phyloP scores from a whole-genome alignment of 768 basidiomycete species.

The Mycena indigotica region DNA sequence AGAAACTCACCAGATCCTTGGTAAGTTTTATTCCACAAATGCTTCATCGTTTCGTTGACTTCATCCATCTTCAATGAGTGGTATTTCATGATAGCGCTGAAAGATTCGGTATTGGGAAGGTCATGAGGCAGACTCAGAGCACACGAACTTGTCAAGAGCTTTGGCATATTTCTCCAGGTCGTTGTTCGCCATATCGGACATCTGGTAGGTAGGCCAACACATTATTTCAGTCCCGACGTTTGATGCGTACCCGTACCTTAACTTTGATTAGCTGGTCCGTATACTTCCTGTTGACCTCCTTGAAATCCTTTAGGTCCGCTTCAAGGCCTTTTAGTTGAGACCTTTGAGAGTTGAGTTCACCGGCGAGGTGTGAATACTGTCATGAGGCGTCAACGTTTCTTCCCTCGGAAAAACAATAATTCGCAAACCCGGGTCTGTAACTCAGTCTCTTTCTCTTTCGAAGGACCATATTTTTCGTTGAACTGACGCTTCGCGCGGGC shows the following conservation, averaged over 20 bases:
- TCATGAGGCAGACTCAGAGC: not conserved
- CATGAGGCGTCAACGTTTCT: not conserved
- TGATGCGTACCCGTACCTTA: conserved; percentile 60
- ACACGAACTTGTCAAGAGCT: conserved; percentile 87
- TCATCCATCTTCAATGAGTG: conserved; percentile 98
- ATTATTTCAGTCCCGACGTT: not conserved
- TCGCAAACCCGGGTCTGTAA: conserved; percentile 65
- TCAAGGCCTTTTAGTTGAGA: conserved; percentile 67
- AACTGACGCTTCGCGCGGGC: conserved; percentile 84
- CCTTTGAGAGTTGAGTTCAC: conserved; percentile 76
- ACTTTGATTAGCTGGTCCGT: conserved; percentile 92
- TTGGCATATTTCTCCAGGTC: conserved; percentile 98
- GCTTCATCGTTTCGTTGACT: conserved; percentile 96
- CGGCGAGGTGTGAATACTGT: conserved; percentile 79
- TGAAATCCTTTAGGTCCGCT: conserved; percentile 80
- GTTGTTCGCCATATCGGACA: conserved; percentile 96
- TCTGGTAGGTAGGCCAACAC: conserved; percentile 48
- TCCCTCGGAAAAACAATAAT: no score
- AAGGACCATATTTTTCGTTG: conserved; percentile 72
- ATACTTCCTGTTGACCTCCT: conserved; percentile 82
- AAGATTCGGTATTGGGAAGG: conserved; percentile 19
- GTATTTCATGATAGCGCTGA: conserved; percentile 97
- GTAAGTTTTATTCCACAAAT: conserved; percentile 98
- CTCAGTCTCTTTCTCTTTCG: conserved; percentile 72
- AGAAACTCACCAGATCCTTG: conserved; percentile 86